phyloP scores from a whole-genome alignment of 2,329 filamentous ascomycete species.

The Lasiodiplodia sp. region DNA sequence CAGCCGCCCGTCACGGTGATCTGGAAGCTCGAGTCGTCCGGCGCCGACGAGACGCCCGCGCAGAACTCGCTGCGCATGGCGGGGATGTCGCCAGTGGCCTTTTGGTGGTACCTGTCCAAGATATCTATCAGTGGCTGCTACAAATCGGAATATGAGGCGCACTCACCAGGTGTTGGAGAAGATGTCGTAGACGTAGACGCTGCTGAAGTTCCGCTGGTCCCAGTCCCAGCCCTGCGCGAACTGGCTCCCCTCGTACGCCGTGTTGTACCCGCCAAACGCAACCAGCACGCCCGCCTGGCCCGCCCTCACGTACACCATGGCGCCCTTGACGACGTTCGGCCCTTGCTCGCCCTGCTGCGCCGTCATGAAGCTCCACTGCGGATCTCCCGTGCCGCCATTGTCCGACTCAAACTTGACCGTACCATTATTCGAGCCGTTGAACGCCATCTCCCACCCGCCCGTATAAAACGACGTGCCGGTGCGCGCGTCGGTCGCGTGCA shows the following conservation, averaged over 20 bases:
- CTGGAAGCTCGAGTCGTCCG: slow-evolving; percentile 29
- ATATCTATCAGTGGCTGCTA: no score
- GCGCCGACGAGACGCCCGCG: slow-evolving; percentile 18
- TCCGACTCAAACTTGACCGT: slow-evolving; percentile 5
- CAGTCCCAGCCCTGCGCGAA: slow-evolving; percentile 4
- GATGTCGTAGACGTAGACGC: slow-evolving; percentile 18
- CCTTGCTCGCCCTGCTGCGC: neutral
- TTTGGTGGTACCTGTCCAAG: neutral
- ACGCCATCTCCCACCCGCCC: slow-evolving; percentile 13
- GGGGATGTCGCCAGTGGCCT: slow-evolving; percentile 23
- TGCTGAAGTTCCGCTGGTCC: neutral
- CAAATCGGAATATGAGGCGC: no score
- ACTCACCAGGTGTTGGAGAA: slow-evolving; percentile 7
- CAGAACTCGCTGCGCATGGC: slow-evolving; percentile 22
- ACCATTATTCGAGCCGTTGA: slow-evolving; percentile 5
- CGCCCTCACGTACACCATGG: slow-evolving; percentile 19
- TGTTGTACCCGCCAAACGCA: slow-evolving; percentile 18
- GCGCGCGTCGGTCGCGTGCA: neutral
- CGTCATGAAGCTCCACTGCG: neutral
- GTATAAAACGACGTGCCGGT: slow-evolving; percentile 14
- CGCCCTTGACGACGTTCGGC: slow-evolving; percentile 10
- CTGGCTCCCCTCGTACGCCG: neutral
- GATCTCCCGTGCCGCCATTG: neutral
- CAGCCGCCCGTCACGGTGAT: slow-evolving; percentile 30
- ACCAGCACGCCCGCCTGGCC: slow-evolving; percentile 5